Evolutionary conservation across 306 rosid species (phyloP), one percentile per base, ranked within the genome.

Genomic region (Trifolium fragiferum): DNA sequence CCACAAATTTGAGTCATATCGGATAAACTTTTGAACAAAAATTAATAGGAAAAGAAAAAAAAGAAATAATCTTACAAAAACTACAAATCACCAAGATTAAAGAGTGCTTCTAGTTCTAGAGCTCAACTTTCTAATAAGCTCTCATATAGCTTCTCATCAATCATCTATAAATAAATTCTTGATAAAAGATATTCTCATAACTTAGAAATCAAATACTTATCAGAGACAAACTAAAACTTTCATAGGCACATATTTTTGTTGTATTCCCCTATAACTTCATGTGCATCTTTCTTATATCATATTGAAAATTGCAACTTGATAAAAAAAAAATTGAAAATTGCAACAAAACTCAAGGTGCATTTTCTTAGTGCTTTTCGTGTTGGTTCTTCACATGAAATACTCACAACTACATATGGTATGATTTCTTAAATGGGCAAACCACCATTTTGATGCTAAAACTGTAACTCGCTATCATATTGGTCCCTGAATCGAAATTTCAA

Each of bases 71-170:
- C 9, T 18, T 15, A 18, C 25, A 64, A 18, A 18, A 64, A 64
- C 50, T 38, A 6, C 38, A 49, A 64, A 64, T 11, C n/a, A 18
- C 50, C 69, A 10, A 64, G 19, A 64, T 12, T 64, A 21, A 21
- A 19, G n/a, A 18, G 70, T 41, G 53, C 54, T 66, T 66, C 11
- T 40, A 44, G 16, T 66, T 66, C 19, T 40, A 44, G 16, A 66
- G 13, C 37, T 21, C 21, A 12, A 65, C 10, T 19, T 41, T 38
- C 32, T 38, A 9, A 38, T 10, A 37, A 65, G 16, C 70, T 6
- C 37, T 40, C 18, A 65, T 65, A n/a, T 21, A 23, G 19, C 2
- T 38, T 40, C 16, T 38, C 32, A 7, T 0, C 16, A 40, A 40
- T 40, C 51, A 7, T 35, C 53, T 40, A 38, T 10, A 11, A 38